phyloP scores from a whole-genome alignment of 345 rosid species.

The Noccaea bulbosa region DNA sequence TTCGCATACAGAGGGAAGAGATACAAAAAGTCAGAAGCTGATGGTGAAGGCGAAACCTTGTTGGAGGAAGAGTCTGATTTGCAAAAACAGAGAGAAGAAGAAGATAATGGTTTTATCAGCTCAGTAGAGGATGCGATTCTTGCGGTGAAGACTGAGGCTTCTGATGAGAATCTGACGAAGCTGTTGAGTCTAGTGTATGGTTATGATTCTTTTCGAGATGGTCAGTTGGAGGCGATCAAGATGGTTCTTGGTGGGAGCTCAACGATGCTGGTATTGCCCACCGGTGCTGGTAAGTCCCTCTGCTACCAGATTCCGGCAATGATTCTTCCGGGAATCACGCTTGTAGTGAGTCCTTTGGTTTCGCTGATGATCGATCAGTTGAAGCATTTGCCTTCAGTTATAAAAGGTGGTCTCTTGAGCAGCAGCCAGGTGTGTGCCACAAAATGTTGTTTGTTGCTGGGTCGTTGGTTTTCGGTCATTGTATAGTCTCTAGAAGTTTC shows the following conservation, averaged over 20 bases:
- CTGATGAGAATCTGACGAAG: conserved; percentile 50
- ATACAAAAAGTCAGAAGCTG: conserved; percentile 43
- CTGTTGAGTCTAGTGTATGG: conserved; percentile 46
- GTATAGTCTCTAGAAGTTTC: conserved; percentile 4
- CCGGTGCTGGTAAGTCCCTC: conserved; percentile 91
- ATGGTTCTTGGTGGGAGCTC: conserved; percentile 65
- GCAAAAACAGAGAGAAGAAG: conserved; percentile 40
- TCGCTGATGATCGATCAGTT: conserved; percentile 97
- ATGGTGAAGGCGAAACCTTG: conserved; percentile 53
- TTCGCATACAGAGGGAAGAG: conserved; percentile 54
- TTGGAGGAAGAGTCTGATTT: conserved; percentile 48
- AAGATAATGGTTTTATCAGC: conserved; percentile 40
- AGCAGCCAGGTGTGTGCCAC: conserved; percentile 69
- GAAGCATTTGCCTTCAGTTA: conserved; percentile 72
- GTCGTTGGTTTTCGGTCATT: background rate
- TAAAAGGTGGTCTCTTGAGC: conserved; percentile 75
- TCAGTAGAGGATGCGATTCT: conserved; percentile 55
- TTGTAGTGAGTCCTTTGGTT: conserved; percentile 57
- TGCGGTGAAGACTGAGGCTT: conserved; percentile 55
- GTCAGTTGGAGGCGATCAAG: conserved; percentile 46
- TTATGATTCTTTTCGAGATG: conserved; percentile 45
- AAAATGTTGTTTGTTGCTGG: background rate
- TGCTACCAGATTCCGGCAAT: conserved; percentile 94
- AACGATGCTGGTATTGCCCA: conserved; percentile 84
- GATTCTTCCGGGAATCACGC: conserved; percentile 74